Base-by-base conservation (phyloP, 345 rosid species). In the Moricandia moricandioides region DNA sequence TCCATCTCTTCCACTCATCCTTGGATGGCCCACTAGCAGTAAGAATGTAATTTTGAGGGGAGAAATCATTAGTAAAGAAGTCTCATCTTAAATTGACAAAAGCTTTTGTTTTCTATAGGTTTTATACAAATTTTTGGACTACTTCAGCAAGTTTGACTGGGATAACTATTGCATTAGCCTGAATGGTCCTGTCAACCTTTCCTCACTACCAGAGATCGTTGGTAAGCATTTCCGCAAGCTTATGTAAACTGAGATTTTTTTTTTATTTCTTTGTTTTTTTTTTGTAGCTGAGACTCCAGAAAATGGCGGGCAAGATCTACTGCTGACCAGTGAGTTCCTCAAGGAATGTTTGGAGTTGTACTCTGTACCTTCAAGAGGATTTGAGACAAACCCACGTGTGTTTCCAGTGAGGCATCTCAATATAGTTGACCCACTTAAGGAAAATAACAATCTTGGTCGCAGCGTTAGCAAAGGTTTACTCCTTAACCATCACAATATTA, bases 91-190 rank as follows among this genome's bases (percentile, higher is more conserved):
- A 70, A 2, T 71, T 56, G 58, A 69, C 64, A 30, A 35, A 60
- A n/a, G 56, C 34, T 14, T 40, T 67, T 63, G 52, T 66, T 68
- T 37, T 33, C 14, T 52, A 24, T 54, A 95, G 99, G 99, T 92
- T 40, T 80, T 95, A 35, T 84, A 86, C 77, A 90, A 83, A 76
- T 92, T 92, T 83, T 85, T 92, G 89, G 96, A 95, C 69, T 89
- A 88, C 85, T 95, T 89, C 75, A 92, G 98, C 91, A 89, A 91
- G 81, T 92, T 96, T 67, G 98, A 96, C 71, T 96, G 99, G 97
- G 95, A 91, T 66, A 92, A 86, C 73, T 91, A 85, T 62, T 91
- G 99, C 69, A 84, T 91, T 74, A 92, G 90, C 83, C 82, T 96
- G 77, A 87, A 76, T 71, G 98, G 98, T 55, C 98, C 87, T 1